These are phyloP conservation scores for Leptographium galeiforme DNA, from an alignment of 2,329 filamentous ascomycete species.

Conservation along the genomic window DNA sequence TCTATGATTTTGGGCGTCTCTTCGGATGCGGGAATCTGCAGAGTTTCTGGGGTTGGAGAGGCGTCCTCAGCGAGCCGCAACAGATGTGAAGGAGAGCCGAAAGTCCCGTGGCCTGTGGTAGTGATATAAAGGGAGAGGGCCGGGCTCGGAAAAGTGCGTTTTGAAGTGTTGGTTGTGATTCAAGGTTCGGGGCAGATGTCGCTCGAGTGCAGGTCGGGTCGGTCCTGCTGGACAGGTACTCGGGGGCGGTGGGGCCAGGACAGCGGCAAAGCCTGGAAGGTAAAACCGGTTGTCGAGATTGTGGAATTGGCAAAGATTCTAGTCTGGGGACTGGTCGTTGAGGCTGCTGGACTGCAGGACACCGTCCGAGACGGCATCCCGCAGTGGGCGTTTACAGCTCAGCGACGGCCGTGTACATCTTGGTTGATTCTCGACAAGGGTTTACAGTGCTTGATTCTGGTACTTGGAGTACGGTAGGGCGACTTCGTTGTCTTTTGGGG, in stretches of 20 bases:
- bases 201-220: slow-evolving; percentile 4
- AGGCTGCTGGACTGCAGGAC: slow-evolving; percentile 76
- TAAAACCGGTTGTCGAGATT: slow-evolving; percentile 52
- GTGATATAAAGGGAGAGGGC: neutral
- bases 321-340: slow-evolving; percentile 48
- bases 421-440: slow-evolving; percentile 52
- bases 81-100: too few relatives aligned
- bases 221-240: slow-evolving; percentile 7
- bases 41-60: too few relatives aligned
- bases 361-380: slow-evolving; percentile 39
- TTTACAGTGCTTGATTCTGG: slow-evolving; percentile 23
- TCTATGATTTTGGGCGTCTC: too few relatives aligned
- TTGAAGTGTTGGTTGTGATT: slow-evolving; percentile 10
- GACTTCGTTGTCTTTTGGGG: slow-evolving; percentile 52
- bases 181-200: slow-evolving; percentile 21
- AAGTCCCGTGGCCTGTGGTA: too few relatives aligned
- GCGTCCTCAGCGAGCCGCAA: too few relatives aligned
- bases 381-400: slow-evolving; percentile 87
- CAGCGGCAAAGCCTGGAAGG: slow-evolving; percentile 33
- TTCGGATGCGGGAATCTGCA: too few relatives aligned
- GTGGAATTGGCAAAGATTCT: slow-evolving; percentile 37
- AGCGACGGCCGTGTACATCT: slow-evolving; percentile 67
- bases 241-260: slow-evolving; percentile 14
- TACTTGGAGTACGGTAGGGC: slow-evolving; percentile 27
- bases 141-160: neutral